Evolutionary conservation across 176 grass and related monocot species (phyloP), one percentile per base, ranked within the genome.

Genomic region (Carex pumila): DNA sequence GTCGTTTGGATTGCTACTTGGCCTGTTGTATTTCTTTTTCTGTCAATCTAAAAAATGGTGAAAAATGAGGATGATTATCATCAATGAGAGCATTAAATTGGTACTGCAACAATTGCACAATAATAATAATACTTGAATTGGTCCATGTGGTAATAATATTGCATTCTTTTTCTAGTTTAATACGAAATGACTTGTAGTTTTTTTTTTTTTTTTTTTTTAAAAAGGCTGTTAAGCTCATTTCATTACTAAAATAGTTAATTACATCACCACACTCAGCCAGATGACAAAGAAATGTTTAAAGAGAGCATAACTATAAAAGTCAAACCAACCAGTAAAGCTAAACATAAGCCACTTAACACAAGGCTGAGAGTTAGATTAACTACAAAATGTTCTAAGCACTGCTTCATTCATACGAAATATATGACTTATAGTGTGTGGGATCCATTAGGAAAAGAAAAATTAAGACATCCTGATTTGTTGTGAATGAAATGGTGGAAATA

Each of bases 31-130:
- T 12, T 37, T 21, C 57, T 50, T 10, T 65, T 54, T 59, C 85
- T 29, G 41, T 56, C 73, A 50, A 75, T 43, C 83, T 81, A 66
- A 88, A 81, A 18, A 64, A 64, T 61, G 37, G 61, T 47, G 6
- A 66, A 82, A 82, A 82, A 39, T 34, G 12, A 61, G n/a, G 31
- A 12, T 47, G 19, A 62, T 65, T 65, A 12, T 49, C 4, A 49
- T 59, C 13, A 81, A 65, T 60, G 32, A 9, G 8, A 43, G 50
- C 50, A 81, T 81, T 62, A 56, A 56, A 34, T 57, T 31, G 21
- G 19, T 15, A 79, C 58, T 32, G 19, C 21, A 34, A 79, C 49
- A 30, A 52, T 13, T 76, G 47, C 12, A 29, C 22, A 55, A 30
- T 77, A 43, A 43, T 52, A 17, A 37, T 68, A 17, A 31, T 68